Evolutionary conservation across 257 asterid species (phyloP), one percentile per base, ranked within the genome.

Genomic region (Schizonepeta tenuifolia): DNA sequence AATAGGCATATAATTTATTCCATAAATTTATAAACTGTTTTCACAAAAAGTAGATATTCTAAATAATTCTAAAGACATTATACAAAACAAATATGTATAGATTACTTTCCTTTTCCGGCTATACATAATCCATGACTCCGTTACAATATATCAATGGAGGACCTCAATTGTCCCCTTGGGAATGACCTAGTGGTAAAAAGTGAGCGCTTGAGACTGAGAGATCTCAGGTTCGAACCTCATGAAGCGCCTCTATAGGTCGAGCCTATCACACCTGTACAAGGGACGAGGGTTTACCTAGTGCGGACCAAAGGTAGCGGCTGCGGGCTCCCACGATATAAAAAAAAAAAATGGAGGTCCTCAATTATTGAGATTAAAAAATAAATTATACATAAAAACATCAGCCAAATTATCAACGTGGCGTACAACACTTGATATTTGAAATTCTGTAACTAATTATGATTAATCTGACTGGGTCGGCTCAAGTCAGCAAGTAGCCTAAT

Each of bases 381-480:
- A 22, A 64, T 9, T 4, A 18, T 5, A 44, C 13, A 17, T 7
- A 26, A 35, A 44, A 63, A 51, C 72, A 71, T 33, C 69, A 75
- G 57, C 78, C 80, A 57, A 38, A 43, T 14, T 53, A 65, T 24
- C 18, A 61, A 72, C 73, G 78, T 59, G 80, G 75, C 61, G 71
- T 67, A 75, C 40, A 80, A 49, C 53, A 38, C 22, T 56, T 33
- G 28, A 46, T 11, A 31, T 31, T 31, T 31, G 36, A 31, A 31
- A 20, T 6, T 22, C 44, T 41, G 69, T 35, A 14, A 18, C 46
- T 35, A 60, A 81, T 61, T 51, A 70, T 78, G 65, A 67, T 68
- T 67, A 60, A 51, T 65, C 71, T 62, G 83, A 78, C 78, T 40
- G 8, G n/a, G 69, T 75, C 80, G 44, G 26, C 74, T 36, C 15